Percentiles rank a stretch among this genome's conserved stretches.
Conservation (phyloP, 2,329 filamentous ascomycete species). For the Clarireedia paspali region DNA sequence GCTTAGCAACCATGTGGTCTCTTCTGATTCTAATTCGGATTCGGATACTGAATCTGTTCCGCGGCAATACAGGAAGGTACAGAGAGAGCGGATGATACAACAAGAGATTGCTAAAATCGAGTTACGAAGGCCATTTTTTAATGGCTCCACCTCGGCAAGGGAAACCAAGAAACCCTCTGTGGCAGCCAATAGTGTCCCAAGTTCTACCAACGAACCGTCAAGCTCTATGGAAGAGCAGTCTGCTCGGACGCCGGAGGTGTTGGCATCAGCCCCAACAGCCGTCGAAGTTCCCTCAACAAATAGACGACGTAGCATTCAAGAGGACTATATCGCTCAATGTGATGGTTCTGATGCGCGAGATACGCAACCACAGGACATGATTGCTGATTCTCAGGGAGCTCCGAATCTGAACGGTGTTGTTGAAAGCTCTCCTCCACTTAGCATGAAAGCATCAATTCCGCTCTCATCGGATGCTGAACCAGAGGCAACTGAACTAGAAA, state of each 20-base stretch:
- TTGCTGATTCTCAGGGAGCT: conserved; percentile 24
- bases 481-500: not conserved
- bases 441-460: no score
- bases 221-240: not conserved
- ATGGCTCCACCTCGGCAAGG: not conserved
- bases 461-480: not conserved
- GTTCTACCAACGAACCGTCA: not conserved
- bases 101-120: not conserved
- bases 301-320: conserved; percentile 18
- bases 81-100: not conserved
- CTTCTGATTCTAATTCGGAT: conserved; percentile 12
- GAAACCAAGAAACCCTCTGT: not conserved
- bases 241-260: not conserved
- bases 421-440: not conserved
- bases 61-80: not conserved
- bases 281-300: conserved; percentile 23
- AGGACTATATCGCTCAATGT: conserved; percentile 24
- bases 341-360: conserved; percentile 20
- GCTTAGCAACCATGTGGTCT: not conserved
- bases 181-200: not conserved
- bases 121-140: not conserved
- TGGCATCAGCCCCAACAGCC: not conserved
- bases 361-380: conserved; percentile 20
- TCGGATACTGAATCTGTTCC: conserved; percentile 19
- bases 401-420: not conserved